Base-by-base conservation (phyloP, 352 stramenopile species). In the Phytophthora nicotianae region DNA sequence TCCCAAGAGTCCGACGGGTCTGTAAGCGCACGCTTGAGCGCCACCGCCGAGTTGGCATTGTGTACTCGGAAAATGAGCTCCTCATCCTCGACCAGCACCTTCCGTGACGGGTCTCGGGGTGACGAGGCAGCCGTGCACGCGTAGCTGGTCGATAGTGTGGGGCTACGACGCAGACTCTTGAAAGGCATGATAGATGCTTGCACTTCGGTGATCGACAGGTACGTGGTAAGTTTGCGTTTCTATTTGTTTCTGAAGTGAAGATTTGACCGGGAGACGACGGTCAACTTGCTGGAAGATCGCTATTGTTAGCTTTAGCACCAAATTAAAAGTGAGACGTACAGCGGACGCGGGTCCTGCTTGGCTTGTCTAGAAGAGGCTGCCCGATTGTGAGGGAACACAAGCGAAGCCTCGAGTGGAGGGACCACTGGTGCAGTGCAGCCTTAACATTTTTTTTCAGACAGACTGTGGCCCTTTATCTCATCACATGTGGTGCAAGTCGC, bases 31-130 rank as follows among this genome's bases (percentile, higher is more conserved):
- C 50, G 58, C 13, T 75, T 51, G 16, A 79, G 43, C 0, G 62
- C 43, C 5, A 65, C 45, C 2, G 58, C 55, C 8, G 58, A 41
- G 4, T 43, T 55, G 7, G 49, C n/a, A 1, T 54, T 62, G 27
- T 32, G 46, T 2, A 67, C 57, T 7, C 70, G 66, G 19, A 47
- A 55, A 6, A 75, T 23, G 9, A 79, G 63, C 50, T 79, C 70
- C 2, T 74, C 33, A 6, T 79, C 62, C 14, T 62, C 45, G 0
- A 79, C 43, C 5, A 65, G 32, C 7, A 79, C 55, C 35, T 70
- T 73, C 20, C 51, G 55, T 8, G 43, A 23, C 14, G 58, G 37
- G 23, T 55, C 26, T 21, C 51, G 43, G 2, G 56, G 46, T 3
- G 62, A 71, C 9, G 54, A 73, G 3, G 29, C 16, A 0, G 49